Base-by-base conservation (phyloP, 352 stramenopile genomes). In the Phytophthora pseudosyringae region DNA sequence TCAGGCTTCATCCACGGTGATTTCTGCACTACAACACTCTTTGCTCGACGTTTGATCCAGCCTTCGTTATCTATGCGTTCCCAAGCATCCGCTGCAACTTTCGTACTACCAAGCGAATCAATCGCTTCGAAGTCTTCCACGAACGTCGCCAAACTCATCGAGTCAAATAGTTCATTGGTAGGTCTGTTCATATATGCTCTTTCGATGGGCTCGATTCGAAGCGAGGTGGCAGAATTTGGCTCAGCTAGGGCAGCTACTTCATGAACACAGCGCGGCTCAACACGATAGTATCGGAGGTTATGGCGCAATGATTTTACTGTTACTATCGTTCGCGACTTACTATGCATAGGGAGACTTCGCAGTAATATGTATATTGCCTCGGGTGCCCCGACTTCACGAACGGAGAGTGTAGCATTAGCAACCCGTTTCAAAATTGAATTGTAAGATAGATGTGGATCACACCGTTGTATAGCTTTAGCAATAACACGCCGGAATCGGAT, bases 81-180 rank as follows among this genome's bases (percentile, higher is more conserved):
- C n/a, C n/a, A n/a, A n/a, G n/a, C n/a, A n/a, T n/a, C n/a, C n/a
- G n/a, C n/a, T n/a, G n/a, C n/a, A n/a, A n/a, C n/a, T n/a, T n/a
- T n/a, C n/a, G n/a, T n/a, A n/a, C n/a, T n/a, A n/a, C n/a, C n/a
- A n/a, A n/a, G n/a, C n/a, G n/a, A n/a, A n/a, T n/a, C n/a, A n/a
- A n/a, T n/a, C n/a, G n/a, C n/a, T n/a, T 54, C 47, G n/a, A 26
- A 54, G 4, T 40, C 11, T 43, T 67, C 59, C n/a, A 41, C 41
- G 10, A 66, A 66, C 0, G 58, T 43, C 25, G 40, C 58, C 13
- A 59, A 54, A n/a, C 39, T n/a, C n/a, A n/a, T n/a, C n/a, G n/a
- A n/a, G n/a, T n/a, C n/a, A n/a, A n/a, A n/a, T n/a, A n/a, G n/a
- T n/a, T n/a, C n/a, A n/a, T n/a, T n/a, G n/a, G n/a, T n/a, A n/a